These are phyloP conservation scores for Pichia sp. DNA, from an alignment of 1,139 yeast species.

Conservation along the genomic window DNA sequence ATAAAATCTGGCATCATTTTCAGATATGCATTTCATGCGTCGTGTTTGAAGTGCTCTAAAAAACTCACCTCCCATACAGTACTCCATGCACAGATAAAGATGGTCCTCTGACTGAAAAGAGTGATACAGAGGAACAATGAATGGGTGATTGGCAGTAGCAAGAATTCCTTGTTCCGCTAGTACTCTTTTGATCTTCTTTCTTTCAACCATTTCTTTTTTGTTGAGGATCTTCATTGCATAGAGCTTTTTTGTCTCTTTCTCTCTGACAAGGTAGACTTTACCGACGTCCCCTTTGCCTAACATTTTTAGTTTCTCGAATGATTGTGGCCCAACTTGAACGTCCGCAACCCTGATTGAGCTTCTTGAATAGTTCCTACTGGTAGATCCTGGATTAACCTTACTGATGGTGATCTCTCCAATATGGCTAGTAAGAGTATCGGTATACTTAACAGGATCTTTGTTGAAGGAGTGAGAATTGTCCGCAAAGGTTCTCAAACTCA, in stretches of 20 bases:
- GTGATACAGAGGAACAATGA: conserved; percentile 91
- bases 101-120: conserved; percentile 93
- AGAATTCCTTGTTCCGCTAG: conserved; percentile 94
- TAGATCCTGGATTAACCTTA: conserved; percentile 20
- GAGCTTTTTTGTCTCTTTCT: conserved; percentile 62
- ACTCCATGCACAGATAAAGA: conserved; percentile 95
- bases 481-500: conserved; percentile 34
- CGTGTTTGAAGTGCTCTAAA: conserved; percentile 94
- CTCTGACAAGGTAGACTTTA: conserved; percentile 85
- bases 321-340: conserved; percentile 77
- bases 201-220: conserved; percentile 89
- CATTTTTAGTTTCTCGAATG: conserved; percentile 81
- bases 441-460: neutral
- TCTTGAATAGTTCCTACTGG: conserved; percentile 55
- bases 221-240: conserved; percentile 91
- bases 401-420: conserved; percentile 44
- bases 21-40: conserved; percentile 76
- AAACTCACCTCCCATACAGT: conserved; percentile 99
- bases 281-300: conserved; percentile 99
- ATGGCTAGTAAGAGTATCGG: conserved; percentile 41
- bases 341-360: conserved; percentile 66
- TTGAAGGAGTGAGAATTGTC: conserved; percentile 8
- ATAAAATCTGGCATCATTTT: conserved; percentile 85
- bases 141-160: conserved; percentile 95
- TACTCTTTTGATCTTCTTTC: conserved; percentile 91